A percentile compares a stretch with the other conserved stretches of the same genome.
Evolutionary conservation across 495 filamentous ascomycete genomes (phyloP).

Genomic region (Annulohypoxylon moriforme): DNA sequence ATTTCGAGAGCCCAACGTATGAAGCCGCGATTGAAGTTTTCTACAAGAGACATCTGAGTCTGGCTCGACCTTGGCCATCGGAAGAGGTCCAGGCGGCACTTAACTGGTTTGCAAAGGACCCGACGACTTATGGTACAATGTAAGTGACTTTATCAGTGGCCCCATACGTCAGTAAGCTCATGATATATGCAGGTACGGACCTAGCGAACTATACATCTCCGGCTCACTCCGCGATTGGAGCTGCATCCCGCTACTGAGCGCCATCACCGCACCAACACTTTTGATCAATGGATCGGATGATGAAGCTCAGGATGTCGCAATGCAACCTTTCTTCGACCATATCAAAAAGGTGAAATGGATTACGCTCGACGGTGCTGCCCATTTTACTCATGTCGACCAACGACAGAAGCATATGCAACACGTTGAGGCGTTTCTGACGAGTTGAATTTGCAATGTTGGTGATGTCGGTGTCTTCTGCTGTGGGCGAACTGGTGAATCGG

Average conservation of each 20-base stretch:
- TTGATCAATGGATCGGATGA: constrained; percentile 65
- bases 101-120: constrained; percentile 52
- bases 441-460: background rate
- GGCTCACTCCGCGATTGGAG: constrained; percentile 35
- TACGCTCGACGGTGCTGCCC: constrained; percentile 55
- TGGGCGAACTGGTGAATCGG: too few species aligned
- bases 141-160: constrained; percentile 18
- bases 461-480: background rate
- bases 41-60: constrained; percentile 56
- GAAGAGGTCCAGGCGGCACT: constrained; percentile 45
- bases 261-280: constrained; percentile 56
- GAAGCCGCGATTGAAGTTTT: constrained; percentile 56
- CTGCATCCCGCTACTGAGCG: constrained; percentile 42
- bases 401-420: constrained; percentile 50
- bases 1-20: constrained; percentile 57
- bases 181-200: constrained; percentile 26
- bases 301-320: constrained; percentile 57
- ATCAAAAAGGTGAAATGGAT: constrained; percentile 62
- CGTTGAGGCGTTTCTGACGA: constrained; percentile 34
- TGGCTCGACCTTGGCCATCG: constrained; percentile 52
- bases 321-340: constrained; percentile 58
- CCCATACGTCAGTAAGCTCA: background rate
- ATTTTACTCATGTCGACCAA: constrained; percentile 60
- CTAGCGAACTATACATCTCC: constrained; percentile 30
- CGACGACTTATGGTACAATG: constrained; percentile 60